phyloP scores from a whole-genome alignment of 306 rosid species.

The Ormosia emarginata region DNA sequence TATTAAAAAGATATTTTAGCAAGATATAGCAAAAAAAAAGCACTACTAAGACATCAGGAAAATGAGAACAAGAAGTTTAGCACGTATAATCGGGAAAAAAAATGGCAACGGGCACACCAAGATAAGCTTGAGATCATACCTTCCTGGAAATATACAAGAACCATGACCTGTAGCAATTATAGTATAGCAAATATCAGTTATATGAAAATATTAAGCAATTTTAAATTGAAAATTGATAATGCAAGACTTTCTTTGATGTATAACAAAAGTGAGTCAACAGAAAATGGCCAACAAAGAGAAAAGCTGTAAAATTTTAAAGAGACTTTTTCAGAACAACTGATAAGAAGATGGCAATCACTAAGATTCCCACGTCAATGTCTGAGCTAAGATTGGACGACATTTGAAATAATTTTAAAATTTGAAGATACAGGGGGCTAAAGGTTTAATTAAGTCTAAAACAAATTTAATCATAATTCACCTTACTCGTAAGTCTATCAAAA shows the following conservation, averaged over 20 bases:
- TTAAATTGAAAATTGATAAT: background rate
- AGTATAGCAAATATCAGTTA: constrained; percentile 22
- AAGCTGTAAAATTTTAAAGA: background rate
- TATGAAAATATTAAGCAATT: background rate
- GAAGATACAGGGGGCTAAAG: background rate
- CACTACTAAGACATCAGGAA: background rate
- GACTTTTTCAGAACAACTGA: background rate
- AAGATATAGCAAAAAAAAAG: no score
- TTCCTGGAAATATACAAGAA: constrained; percentile 76
- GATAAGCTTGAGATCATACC: constrained; percentile 40
- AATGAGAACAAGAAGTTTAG: background rate
- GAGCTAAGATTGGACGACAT: background rate
- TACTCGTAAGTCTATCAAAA: background rate
- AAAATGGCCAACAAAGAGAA: constrained; percentile 1
- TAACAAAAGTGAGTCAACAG: background rate
- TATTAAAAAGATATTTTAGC: no score
- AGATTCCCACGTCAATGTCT: background rate
- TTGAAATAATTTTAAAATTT: background rate
- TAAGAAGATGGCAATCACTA: background rate
- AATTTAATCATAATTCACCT: background rate
- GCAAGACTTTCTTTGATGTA: background rate
- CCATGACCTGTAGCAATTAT: constrained; percentile 62
- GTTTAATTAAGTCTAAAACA: background rate
- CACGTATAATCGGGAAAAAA: background rate
- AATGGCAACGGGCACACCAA: background rate